These are phyloP conservation scores for Lindgomyces ingoldianus DNA, from an alignment of 495 filamentous ascomycete species.

Conservation along the genomic window DNA sequence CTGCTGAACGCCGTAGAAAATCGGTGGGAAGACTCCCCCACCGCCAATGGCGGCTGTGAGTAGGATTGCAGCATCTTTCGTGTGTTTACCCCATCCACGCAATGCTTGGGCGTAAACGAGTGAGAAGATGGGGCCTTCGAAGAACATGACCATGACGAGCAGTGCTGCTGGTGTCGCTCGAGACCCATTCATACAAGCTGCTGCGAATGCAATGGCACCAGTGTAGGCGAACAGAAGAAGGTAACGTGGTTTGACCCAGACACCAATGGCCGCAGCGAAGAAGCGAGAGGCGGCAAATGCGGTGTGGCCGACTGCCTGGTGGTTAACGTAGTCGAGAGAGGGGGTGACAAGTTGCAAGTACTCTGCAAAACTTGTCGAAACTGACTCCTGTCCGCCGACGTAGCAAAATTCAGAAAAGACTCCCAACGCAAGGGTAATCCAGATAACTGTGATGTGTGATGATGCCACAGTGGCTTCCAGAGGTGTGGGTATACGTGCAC, in stretches of 20 bases:
- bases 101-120: conserved; percentile 63
- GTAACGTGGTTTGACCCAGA: conserved; percentile 63
- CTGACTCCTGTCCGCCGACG: conserved; percentile 64
- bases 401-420: conserved; percentile 66
- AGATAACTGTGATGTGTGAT: conserved; percentile 53
- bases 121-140: conserved; percentile 61
- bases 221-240: conserved; percentile 60
- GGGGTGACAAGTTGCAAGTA: conserved; percentile 49
- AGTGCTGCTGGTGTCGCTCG: conserved; percentile 53
- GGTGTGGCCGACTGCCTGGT: conserved; percentile 57
- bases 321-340: conserved; percentile 44
- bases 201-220: conserved; percentile 57
- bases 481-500: conserved; percentile 54
- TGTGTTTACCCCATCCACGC: conserved; percentile 61
- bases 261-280: conserved; percentile 55
- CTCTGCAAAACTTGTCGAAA: conserved; percentile 50
- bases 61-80: conserved; percentile 58
- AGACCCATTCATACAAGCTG: conserved; percentile 56
- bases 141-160: conserved; percentile 60
- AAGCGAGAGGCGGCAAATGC: conserved; percentile 67
- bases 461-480: conserved; percentile 48
- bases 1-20: conserved; percentile 50
- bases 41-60: conserved; percentile 60
- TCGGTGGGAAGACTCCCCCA: conserved; percentile 59
- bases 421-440: conserved; percentile 59